Base-by-base conservation (phyloP, 306 rosid genomes). In the Pyrus betulifolia region DNA sequence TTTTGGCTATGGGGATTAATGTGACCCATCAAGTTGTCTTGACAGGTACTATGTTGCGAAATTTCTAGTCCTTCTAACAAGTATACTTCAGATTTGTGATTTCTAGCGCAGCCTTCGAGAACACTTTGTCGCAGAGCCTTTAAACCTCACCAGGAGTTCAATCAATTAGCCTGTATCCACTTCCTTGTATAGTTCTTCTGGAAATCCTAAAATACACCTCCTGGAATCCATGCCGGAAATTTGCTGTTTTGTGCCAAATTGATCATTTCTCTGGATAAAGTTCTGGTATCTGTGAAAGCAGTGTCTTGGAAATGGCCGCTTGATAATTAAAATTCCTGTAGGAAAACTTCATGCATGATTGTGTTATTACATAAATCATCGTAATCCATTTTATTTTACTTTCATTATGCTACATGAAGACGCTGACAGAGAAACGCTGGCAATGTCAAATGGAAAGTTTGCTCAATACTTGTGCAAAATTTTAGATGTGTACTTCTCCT, bases 1-100 rank as follows among this genome's bases (percentile, higher is more conserved):
- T 92, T 25, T 76, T 90, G 69, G 95, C 88, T 57, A 87, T 94
- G 58, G 98, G 98, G 69, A 80, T 94, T 81, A 94, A 94, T 86
- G 90, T 92, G 33, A 94, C 98, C 2, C 98, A 94, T 79, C 98
- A 94, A 84, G 96, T 90, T 80, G 69, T 92, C 59, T 25, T 94
- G 83, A 87, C 95, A 71, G 91, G 97, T 92, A 84, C 67, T 62
- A 49, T 3, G 23, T 61, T 81, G 62, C 58, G 8, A 68, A 58
- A 40, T 38, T 71, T 44, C 12, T 23, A 31, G 57, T 76, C 38
- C 38, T n/a, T 71, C n/a, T 30, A 28, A 6, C 18, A 61, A 49
- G 40, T 49, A 27, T 64, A 5, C 19, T 54, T 18, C 61, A 27
- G 31, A 21, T 60, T 15, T 22, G 3, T 58, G 25, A 17, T 22